Percentiles rank a stretch among this genome's conserved stretches.
These are phyloP conservation scores for Citrus glauca DNA, from an alignment of 345 rosid genomes.

Conservation along the genomic window DNA sequence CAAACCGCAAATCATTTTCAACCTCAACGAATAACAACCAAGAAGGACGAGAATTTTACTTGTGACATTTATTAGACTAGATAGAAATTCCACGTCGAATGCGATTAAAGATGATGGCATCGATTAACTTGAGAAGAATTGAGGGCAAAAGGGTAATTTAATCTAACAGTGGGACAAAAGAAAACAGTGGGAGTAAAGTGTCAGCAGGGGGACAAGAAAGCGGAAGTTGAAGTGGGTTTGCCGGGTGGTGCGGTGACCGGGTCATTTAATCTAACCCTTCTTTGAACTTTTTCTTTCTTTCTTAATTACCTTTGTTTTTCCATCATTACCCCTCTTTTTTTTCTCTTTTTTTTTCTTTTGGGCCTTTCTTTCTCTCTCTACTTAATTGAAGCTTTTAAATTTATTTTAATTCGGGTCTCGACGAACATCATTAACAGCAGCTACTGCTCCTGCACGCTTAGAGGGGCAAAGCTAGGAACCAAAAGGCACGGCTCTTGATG, in stretches of 20 bases:
- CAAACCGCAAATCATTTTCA: too few relatives aligned
- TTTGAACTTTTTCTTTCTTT: neutral
- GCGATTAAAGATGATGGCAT: too few relatives aligned
- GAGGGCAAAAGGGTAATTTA: constrained; percentile 6
- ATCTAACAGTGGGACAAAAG: too few relatives aligned
- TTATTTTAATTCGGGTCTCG: neutral
- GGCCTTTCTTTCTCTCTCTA: neutral
- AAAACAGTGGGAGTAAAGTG: constrained; percentile 21
- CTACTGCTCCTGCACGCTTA: constrained; percentile 14
- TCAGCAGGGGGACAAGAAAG: constrained; percentile 42
- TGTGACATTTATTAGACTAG: too few relatives aligned
- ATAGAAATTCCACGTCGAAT: too few relatives aligned
- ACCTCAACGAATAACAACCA: too few relatives aligned
- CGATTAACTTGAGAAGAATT: too few relatives aligned
- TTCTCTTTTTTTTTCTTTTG: too few relatives aligned
- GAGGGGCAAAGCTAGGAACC: neutral
- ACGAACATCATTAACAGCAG: constrained; percentile 9
- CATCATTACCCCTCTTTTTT: constrained; percentile 12
- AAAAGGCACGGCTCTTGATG: constrained; percentile 8
- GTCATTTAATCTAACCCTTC: constrained; percentile 12
- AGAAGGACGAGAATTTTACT: too few relatives aligned
- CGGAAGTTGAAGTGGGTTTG: constrained; percentile 45
- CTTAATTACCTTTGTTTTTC: constrained; percentile 6
- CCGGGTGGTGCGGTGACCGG: constrained; percentile 39
- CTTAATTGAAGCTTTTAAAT: neutral